Base-by-base conservation (phyloP, 768 basidiomycete genomes). In the Crepidotus variabilis region DNA sequence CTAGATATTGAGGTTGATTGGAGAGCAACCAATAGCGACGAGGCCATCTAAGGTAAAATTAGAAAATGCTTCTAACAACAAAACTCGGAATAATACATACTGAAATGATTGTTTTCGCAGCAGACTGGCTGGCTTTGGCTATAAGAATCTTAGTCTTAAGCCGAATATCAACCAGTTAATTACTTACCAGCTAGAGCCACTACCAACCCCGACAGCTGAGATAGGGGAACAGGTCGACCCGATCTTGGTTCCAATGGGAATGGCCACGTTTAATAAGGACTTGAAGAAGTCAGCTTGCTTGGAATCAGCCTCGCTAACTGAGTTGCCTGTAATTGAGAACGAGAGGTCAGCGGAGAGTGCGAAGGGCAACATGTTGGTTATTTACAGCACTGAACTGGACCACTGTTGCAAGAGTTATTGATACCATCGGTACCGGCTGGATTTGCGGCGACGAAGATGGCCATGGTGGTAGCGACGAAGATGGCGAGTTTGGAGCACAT, bases 361-460 rank as follows among this genome's bases (percentile, higher is more conserved):
- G 5, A 36, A 23, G 18, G 6, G 20, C 6, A 34, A 43, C 13
- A 21, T 10, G 28, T 21, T 33, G 36, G 45, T 10, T 18, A 51
- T 21, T 11, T 36, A 56, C 60, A 61, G 57, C 60, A 61, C 51
- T 58, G 52, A 35, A 61, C 54, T 24, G 60, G 51, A 33, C 60
- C 60, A 47, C 53, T 52, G 60, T 61, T 61, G 60, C 60, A 61
- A 20, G 59, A 60, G 53, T 58, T 56, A 34, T 51, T 36, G 54
- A 61, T 55, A 13, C 53, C 53, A 32, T n/a, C n/a, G n/a, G n/a
- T n/a, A n/a, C 32, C 53, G 14, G 3, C 8, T 28, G 53, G 53
- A 14, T 43, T 24, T 33, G 43, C 53, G n/a, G 43, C 53, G 53
- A 54, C 53, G 10, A 54, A 54, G 53, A 48, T 13, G 34, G 47